A percentile compares a stretch with the other conserved stretches of the same genome.
Conservation (phyloP, 1,139 yeast species). For the Zygoascus meyerae region DNA sequence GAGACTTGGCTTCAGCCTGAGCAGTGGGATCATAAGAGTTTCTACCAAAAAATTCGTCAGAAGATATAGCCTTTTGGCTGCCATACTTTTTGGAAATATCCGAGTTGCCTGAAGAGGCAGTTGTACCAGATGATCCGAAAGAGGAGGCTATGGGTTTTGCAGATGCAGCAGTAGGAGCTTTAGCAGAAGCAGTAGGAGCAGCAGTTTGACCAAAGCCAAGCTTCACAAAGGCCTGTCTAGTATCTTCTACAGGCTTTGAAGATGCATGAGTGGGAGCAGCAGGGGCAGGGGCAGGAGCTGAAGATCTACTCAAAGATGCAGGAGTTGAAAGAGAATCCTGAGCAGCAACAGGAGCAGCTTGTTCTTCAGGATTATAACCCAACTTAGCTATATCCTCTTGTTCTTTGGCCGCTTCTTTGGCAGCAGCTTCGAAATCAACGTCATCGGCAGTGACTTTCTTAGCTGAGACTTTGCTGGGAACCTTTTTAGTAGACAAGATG, state of each 20-base stretch:
- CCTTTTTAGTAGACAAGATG: constrained; percentile 27
- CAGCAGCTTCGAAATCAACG: constrained; percentile 88
- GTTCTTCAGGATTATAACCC: constrained; percentile 60
- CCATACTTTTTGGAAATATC: constrained; percentile 62
- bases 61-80: constrained; percentile 85
- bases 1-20: constrained; percentile 70
- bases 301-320: constrained; percentile 8
- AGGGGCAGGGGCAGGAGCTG: constrained; percentile 3
- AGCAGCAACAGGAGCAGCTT: constrained; percentile 29
- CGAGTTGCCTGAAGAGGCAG: constrained; percentile 38
- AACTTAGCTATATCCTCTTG: constrained; percentile 65
- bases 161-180: constrained; percentile 17
- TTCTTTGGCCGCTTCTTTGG: constrained; percentile 77
- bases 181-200: constrained; percentile 22
- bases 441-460: constrained; percentile 51
- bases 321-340: constrained; percentile 32
- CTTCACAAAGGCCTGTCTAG: constrained; percentile 24
- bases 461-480: constrained; percentile 30
- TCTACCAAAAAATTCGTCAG: constrained; percentile 90
- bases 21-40: constrained; percentile 76
- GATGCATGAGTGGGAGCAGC: constrained; percentile 16
- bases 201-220: constrained; percentile 38
- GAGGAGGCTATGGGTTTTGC: constrained; percentile 19
- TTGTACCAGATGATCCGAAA: constrained; percentile 17
- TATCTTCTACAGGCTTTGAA: constrained; percentile 16